Base-by-base conservation (phyloP, 2,329 filamentous ascomycete genomes). In the Boeremia exigua region DNA sequence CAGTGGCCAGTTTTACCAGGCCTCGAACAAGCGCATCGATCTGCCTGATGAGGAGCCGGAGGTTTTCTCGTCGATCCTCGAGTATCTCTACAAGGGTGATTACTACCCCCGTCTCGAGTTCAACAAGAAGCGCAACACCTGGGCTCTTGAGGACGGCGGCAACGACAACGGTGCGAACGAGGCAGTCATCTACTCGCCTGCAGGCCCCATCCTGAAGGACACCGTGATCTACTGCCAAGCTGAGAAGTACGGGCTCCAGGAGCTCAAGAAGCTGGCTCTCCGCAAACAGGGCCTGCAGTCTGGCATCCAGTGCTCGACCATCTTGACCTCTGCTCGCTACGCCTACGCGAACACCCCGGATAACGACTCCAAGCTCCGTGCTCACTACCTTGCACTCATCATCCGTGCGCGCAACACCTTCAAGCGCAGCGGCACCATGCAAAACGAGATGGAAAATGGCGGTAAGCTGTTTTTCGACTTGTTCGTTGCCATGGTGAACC, bases 361-460 rank as follows among this genome's bases (percentile, higher is more conserved):
- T 72, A 90, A 83, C 19, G 93, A 96, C 80, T 94, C 90, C n/a
- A 93, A 93, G 77, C 83, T 96, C 49, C 85, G 93, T 56, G 92
- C 92, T 23, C 92, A 96, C 77, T 97, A 96, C 68, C 86, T 96
- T 33, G 92, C 93, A 15, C 86, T 96, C 71, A 96, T 96, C 77
- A 96, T 96, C 72, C 88, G 92, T 62, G 91, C 89, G 67, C 86
- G 93, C 63, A 85, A 86, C 71, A 96, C 91, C 2, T 96, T 97
- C 79, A 96, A 96, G 82, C 84, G 91, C 51, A 96, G 92, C 76
- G 92, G 92, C 50, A 96, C 92, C 3, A 96, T 96, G 92, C 93
- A 96, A 78, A 86, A 91, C 65, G 92, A 96, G 79, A 96, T 97
- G 92, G 90, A 90, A 75, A 86, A 86, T 59, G 93, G 93, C 27